Evolutionary conservation across 2,329 filamentous ascomycete genomes (phyloP).

Genomic region (Fusarium goolgardi): DNA sequence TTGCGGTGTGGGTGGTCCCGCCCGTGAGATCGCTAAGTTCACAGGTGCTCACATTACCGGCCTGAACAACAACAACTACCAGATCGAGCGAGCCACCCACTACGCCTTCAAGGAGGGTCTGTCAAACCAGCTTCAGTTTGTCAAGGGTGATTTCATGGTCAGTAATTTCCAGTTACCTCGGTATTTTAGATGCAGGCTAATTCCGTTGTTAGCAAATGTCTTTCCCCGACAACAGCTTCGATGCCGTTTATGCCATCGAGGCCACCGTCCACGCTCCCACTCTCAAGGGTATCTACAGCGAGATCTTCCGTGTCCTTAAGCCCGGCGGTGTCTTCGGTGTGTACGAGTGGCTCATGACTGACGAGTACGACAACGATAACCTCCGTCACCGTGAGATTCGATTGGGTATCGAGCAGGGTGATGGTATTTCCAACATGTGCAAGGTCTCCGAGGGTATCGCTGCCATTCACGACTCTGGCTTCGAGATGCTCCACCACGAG

Average conservation of each 20-base stretch:
- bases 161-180: conserved; percentile 25
- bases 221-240: conserved; percentile 91
- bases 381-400: conserved; percentile 88
- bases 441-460: conserved; percentile 81
- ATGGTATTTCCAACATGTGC: conserved; percentile 98
- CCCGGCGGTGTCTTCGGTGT: conserved; percentile 95
- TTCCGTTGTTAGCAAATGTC: conserved; percentile 78
- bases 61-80: conserved; percentile 99
- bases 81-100: conserved; percentile 90
- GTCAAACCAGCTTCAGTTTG: conserved; percentile 81
- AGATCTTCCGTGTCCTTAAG: conserved; percentile 96
- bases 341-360: conserved; percentile 99
- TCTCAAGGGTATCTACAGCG: conserved; percentile 90
- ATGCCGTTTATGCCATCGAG: conserved; percentile 97
- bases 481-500: conserved; percentile 84
- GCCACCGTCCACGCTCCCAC: conserved; percentile 94
- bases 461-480: conserved; percentile 89
- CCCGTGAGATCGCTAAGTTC: conserved; percentile 96
- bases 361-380: conserved; percentile 91
- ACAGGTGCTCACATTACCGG: conserved; percentile 89
- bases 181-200: conserved; percentile 19
- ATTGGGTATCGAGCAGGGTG: conserved; percentile 92
- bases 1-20: conserved; percentile 95
- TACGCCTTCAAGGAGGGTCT: conserved; percentile 88
- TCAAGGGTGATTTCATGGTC: conserved; percentile 97